A percentile compares a stretch with the other conserved stretches of the same genome.
These are phyloP conservation scores for Trichophyton simii DNA, from an alignment of 2,329 filamentous ascomycete species.

Conservation along the genomic window DNA sequence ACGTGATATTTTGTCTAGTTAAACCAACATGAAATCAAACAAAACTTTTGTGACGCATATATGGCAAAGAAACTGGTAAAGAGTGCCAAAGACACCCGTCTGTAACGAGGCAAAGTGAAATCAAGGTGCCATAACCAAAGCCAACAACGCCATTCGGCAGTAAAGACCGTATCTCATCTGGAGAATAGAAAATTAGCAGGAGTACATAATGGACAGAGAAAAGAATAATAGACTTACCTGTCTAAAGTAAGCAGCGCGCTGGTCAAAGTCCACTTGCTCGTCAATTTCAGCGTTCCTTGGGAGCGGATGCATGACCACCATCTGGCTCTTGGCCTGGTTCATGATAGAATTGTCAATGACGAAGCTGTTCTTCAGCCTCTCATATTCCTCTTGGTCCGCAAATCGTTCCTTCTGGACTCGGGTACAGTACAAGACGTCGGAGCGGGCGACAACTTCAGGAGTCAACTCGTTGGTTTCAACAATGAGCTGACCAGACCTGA, in stretches of 20 bases:
- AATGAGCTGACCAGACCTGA: constrained; percentile 62
- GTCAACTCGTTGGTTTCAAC: constrained; percentile 67
- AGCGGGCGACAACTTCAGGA: constrained; percentile 70
- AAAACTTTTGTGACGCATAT: neutral
- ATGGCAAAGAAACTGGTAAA: neutral
- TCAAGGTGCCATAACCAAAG: constrained; percentile 65
- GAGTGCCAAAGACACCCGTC: neutral
- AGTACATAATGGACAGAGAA: neutral
- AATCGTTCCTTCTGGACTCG: constrained; percentile 95
- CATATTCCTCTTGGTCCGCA: constrained; percentile 65
- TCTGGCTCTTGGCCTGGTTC: constrained; percentile 80
- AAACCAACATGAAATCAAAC: constrained; percentile 1
- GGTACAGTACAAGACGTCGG: constrained; percentile 93
- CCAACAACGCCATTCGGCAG: constrained; percentile 93
- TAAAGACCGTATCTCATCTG: constrained; percentile 97
- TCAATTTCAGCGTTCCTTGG: constrained; percentile 87
- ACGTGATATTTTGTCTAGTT: constrained; percentile 1
- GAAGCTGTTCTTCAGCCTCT: constrained; percentile 76
- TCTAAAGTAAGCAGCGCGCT: constrained; percentile 93
- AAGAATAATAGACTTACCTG: constrained; percentile 56
- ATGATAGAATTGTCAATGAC: constrained; percentile 82
- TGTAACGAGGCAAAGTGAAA: constrained; percentile 5
- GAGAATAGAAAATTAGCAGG: neutral
- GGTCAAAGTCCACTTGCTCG: constrained; percentile 95
- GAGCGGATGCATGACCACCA: constrained; percentile 91